These are phyloP conservation scores for Leccinum arenicola DNA, from an alignment of 768 basidiomycete species.

Conservation along the genomic window DNA sequence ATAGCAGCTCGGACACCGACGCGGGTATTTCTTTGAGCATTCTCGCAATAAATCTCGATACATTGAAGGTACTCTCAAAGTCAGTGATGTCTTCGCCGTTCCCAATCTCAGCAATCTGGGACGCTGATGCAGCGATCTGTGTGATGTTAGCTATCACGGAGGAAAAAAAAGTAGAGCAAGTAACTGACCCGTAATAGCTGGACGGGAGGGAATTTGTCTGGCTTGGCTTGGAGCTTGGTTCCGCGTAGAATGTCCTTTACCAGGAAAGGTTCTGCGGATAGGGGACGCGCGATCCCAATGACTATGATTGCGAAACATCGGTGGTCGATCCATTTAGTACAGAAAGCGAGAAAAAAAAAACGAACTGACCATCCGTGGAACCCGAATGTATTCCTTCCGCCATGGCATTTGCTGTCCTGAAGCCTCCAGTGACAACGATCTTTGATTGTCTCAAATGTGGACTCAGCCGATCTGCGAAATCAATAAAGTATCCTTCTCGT, in stretches of 20 bases:
- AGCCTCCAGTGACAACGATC: slow-evolving; percentile 32
- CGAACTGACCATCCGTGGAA: slow-evolving; percentile 27
- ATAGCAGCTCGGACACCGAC: slow-evolving; percentile 31
- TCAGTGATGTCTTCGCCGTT: slow-evolving; percentile 34
- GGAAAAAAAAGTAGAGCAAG: not conserved
- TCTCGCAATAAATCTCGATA: slow-evolving; percentile 30
- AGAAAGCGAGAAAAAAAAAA: not conserved
- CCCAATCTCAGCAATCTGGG: slow-evolving; percentile 34
- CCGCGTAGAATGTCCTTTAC: slow-evolving; percentile 29
- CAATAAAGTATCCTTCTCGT: slow-evolving; percentile 31
- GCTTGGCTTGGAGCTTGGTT: slow-evolving; percentile 21
- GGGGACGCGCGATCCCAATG: slow-evolving; percentile 30
- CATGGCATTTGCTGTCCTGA: slow-evolving; percentile 29
- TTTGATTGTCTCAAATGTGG: slow-evolving; percentile 25
- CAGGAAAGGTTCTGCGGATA: slow-evolving; percentile 31
- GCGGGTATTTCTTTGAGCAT: slow-evolving; percentile 32
- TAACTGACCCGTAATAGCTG: slow-evolving; percentile 30
- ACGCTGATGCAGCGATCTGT: slow-evolving; percentile 30
- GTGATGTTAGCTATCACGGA: not conserved
- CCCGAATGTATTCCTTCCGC: slow-evolving; percentile 24
- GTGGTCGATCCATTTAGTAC: not conserved
- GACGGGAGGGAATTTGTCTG: slow-evolving; percentile 36
- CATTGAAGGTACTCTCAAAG: slow-evolving; percentile 31
- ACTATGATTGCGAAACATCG: slow-evolving; percentile 15
- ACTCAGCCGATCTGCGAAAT: slow-evolving; percentile 28